Conservation (phyloP, 495 filamentous ascomycete genomes). For the Venustampulla echinocandica region DNA sequence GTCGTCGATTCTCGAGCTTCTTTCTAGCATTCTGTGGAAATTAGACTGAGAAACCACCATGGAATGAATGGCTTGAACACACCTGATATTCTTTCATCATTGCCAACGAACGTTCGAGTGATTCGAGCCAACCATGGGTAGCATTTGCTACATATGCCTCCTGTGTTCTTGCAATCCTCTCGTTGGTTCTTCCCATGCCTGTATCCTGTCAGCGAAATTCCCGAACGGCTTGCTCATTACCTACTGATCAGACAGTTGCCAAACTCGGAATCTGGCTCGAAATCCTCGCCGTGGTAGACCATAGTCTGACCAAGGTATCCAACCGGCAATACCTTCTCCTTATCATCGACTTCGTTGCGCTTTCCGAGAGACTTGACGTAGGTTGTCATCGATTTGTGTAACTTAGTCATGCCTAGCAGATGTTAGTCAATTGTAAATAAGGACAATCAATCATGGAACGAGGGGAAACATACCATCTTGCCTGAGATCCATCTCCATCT, state of each 20-base stretch:
- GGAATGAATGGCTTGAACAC: conserved; percentile 16
- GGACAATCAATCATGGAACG: no score
- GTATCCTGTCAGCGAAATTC: conserved; percentile 8
- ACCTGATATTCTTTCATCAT: conserved; percentile 99
- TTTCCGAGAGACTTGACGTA: conserved; percentile 91
- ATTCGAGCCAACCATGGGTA: conserved; percentile 84
- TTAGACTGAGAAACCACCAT: conserved; percentile 6
- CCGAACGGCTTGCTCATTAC: conserved; percentile 20
- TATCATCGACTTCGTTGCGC: conserved; percentile 72
- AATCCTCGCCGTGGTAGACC: conserved; percentile 89
- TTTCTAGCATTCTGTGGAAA: conserved; percentile 63
- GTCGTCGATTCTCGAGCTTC: conserved; percentile 85
- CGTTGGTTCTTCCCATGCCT: conserved; percentile 79
- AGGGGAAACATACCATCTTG: conserved; percentile 64
- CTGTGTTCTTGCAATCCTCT: conserved; percentile 78
- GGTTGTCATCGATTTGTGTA: conserved; percentile 78
- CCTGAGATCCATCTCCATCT: conserved; percentile 85
- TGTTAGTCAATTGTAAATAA: conserved; percentile 7
- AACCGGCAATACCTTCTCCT: conserved; percentile 68
- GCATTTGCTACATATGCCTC: conserved; percentile 77
- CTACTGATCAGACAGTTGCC: conserved; percentile 77
- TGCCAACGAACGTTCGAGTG: conserved; percentile 75
- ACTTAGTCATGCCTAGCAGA: conserved; percentile 71
- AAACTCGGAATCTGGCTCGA: conserved; percentile 84
- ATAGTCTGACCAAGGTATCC: conserved; percentile 79